These are phyloP conservation scores for Boletus tomentosulus DNA, from an alignment of 768 basidiomycete species.

Conservation along the genomic window DNA sequence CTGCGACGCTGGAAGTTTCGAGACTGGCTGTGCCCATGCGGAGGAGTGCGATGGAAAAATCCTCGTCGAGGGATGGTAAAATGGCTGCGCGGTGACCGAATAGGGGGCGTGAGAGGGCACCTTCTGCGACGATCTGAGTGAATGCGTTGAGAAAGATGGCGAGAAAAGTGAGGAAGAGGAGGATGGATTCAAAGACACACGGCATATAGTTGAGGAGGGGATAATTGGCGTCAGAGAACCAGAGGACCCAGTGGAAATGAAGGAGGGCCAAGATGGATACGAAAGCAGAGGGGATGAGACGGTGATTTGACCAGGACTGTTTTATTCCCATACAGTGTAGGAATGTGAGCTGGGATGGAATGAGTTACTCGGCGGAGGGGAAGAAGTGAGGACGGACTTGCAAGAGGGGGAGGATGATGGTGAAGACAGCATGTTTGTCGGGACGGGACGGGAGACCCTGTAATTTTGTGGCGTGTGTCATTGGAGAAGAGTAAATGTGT, in stretches of 20 bases:
- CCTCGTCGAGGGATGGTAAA: constrained; percentile 60
- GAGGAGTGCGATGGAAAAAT: constrained; percentile 66
- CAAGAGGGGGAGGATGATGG: constrained; percentile 66
- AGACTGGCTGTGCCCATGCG: constrained; percentile 72
- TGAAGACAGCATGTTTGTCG: constrained; percentile 69
- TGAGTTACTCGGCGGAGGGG: not conserved
- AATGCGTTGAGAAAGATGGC: constrained; percentile 59
- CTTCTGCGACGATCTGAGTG: constrained; percentile 63
- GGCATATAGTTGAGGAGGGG: constrained; percentile 74
- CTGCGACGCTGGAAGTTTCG: constrained; percentile 67
- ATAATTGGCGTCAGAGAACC: constrained; percentile 45
- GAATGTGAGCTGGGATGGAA: constrained; percentile 45
- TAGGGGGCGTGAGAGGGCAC: constrained; percentile 55
- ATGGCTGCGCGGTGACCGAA: constrained; percentile 44
- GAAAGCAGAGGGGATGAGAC: constrained; percentile 66
- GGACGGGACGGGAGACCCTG: constrained; percentile 55
- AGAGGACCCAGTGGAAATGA: constrained; percentile 66
- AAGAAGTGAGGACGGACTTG: constrained; percentile 43
- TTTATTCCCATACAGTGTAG: constrained; percentile 65
- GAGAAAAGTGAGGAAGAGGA: constrained; percentile 53
- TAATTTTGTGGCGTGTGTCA: constrained; percentile 46
- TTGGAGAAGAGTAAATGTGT: constrained; percentile 66
- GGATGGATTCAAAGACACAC: constrained; percentile 63
- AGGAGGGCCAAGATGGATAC: constrained; percentile 54
- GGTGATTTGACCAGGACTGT: constrained; percentile 58